These are phyloP conservation scores for Sordariomycetes sp. DNA, from an alignment of 2,329 filamentous ascomycete genomes.

Conservation along the genomic window DNA sequence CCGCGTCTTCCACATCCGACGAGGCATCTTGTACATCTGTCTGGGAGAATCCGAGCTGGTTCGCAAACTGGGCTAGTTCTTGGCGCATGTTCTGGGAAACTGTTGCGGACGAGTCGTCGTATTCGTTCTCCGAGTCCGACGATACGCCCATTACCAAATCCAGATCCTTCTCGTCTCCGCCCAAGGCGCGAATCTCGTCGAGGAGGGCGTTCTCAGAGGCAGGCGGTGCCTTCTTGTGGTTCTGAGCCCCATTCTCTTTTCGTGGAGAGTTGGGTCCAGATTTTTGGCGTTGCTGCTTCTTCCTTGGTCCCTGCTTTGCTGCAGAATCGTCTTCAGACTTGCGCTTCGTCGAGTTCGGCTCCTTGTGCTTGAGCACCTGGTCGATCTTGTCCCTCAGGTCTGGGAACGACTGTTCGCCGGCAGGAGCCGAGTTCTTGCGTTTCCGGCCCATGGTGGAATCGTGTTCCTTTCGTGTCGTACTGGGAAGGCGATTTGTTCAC, in stretches of 20 bases:
- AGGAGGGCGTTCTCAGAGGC: constrained; percentile 31
- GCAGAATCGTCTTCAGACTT: neutral
- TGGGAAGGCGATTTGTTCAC: neutral
- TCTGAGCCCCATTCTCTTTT: neutral
- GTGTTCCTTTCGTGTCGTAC: neutral
- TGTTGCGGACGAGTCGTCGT: constrained; percentile 13
- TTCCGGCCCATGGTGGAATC: neutral
- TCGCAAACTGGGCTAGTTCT: constrained; percentile 24
- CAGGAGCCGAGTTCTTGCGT: neutral
- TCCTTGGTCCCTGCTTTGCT: constrained; percentile 3
- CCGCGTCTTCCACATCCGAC: constrained; percentile 25
- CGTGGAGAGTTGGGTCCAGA: constrained; percentile 13
- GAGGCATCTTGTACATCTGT: constrained; percentile 36
- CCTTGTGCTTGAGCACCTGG: neutral
- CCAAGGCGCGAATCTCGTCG: constrained; percentile 53
- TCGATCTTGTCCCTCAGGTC: neutral
- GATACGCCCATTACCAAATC: constrained; percentile 45
- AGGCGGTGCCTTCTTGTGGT: constrained; percentile 3
- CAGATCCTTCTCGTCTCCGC: constrained; percentile 54
- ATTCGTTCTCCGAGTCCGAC: constrained; percentile 26
- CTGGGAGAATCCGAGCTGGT: constrained; percentile 22
- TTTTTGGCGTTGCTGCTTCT: constrained; percentile 16
- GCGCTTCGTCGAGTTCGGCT: neutral
- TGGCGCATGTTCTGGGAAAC: constrained; percentile 29
- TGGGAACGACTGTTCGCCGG: neutral